Base-by-base conservation (phyloP, 306 rosid species). In the Ormosia semicastrata region DNA sequence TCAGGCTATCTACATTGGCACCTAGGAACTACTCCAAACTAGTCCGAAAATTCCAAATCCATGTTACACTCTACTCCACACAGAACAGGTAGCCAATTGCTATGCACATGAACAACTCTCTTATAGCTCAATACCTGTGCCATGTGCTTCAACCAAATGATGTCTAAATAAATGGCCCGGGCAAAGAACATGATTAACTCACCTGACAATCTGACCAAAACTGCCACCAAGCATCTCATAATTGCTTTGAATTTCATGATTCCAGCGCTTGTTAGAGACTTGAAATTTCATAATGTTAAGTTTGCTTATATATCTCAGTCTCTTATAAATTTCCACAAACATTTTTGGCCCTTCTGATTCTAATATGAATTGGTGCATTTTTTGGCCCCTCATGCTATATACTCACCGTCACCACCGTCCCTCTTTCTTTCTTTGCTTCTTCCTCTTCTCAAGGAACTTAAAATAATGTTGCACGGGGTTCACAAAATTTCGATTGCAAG, bases 141-240 rank as follows among this genome's bases (percentile, higher is more conserved):
- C 87, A 85, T 85, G 87, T 80, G 87, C 85, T 41, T 75, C 79
- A 62, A 78, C 85, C 71, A 80, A 80, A 69, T 44, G 5, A 10
- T 52, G 64, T 76, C 82, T 79, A 66, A 84, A 79, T 84, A 73
- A 72, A 79, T 79, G 18, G 47, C 81, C 54, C 71, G 10, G 62
- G 83, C 85, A 81, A 65, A 62, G 15, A 71, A 74, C 82, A 85
- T 78, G 49, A 63, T 85, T 81, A 81, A 77, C 52, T 77, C 73
- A 77, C 78, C 78, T 72, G 81, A 78, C 85, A 85, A 58, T 73
- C 83, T 81, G 47, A 66, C 83, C 82, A 76, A 71, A 85, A 40
- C 46, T 80, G 58, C 67, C 78, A 81, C 67, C 78, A 81, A 76
- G 58, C 73, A 82, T 76, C 78, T 59, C 56, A 82, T 82, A 36